Base-by-base conservation (phyloP, 176 grass and related monocot genomes). In the Oryza coarctata region DNA sequence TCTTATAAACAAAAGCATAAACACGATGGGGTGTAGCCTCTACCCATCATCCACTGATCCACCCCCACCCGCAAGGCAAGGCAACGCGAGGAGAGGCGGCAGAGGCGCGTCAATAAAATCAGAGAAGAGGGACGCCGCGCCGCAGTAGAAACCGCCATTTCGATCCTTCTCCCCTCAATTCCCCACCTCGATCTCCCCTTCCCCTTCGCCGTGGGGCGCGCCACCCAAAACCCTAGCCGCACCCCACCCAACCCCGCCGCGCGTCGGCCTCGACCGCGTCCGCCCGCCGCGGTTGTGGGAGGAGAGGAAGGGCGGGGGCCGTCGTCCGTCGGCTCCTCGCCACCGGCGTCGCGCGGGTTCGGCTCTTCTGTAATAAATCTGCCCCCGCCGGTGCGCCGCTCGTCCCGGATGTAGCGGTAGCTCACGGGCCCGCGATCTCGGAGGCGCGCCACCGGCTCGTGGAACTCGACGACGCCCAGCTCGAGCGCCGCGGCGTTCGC, bases 381-480 rank as follows among this genome's bases (percentile, higher is more conserved):
- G 41, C 78, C 5, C 73, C 82, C 8, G 67, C 67, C 5, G 10
- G 39, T 9, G 3, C 39, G 49, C 49, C 5, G 44, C 44, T 50
- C 47, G 47, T 50, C 47, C 47, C 47, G 47, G 67, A 13, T 22
- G 67, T 80, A 50, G 22, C 49, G 26, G 18, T 9, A 70, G 55
- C 65, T 86, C 71, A 47, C 80, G 64, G 26, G 81, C n/a, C 75
- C 20, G 3, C 60, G 63, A 33, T 26, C 81, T 83, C 25, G 85
- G 91, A 36, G 88, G 89, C 78, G 89, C 79, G 47, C 71, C 87
- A 83, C 72, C 89, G 65, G 82, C 55, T 85, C 28, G 50, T 47
- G 67, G 79, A 65, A 88, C 66, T 89, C 71, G 73, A 86, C 66
- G 93, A 86, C 66, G 80, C 76, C 62, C 68, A 77, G 29, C 71